Evolutionary conservation across 2,329 filamentous ascomycete genomes (phyloP), one percentile per base, ranked within the genome.

Genomic region (Hymenoscyphus albidus): DNA sequence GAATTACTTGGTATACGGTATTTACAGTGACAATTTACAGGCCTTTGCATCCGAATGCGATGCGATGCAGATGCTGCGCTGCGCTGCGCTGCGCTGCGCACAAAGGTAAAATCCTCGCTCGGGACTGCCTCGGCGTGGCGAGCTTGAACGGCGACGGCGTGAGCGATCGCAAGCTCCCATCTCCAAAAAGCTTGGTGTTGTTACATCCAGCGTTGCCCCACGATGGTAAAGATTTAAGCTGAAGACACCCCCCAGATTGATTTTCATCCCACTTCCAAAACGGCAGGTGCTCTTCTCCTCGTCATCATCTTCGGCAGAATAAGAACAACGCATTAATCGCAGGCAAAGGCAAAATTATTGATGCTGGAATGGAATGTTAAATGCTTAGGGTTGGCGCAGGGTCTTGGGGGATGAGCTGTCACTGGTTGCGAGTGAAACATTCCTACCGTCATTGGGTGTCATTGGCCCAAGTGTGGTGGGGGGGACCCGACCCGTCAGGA

Each of bases 201-300:
- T 58, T 40, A 58, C 31, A 22, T 22, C 38, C 9, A 40, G 27
- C n/a, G 54, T n/a, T 44, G 22, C 60, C 60, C 31, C 27, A 42
- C 35, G 31, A 31, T 18, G 27, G 7, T 27, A 18, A 35, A 51
- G 9, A 13, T 32, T 16, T 31, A 40, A 56, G 60, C 60, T 62
- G 60, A 62, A 62, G 44, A 14, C 32, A 55, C 55, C 44, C 31
- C 55, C 55, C 59, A 55, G 27, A 10, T 31, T 61, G 16, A n/a
- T 31, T 61, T 31, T 14, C n/a, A 22, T 18, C 56, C 60, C 48
- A 18, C 40, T 32, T 48, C 35, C 3, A 35, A 35, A 35, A 35
- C 35, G 35, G 35, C 35, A 35, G 35, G 35, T 35, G 35, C 9
- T 35, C 35, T 35, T 27, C 27, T 3, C 2, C 27, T 27, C 27